phyloP scores from a whole-genome alignment of 345 rosid genomes.

The Lenwebbia sp. region DNA sequence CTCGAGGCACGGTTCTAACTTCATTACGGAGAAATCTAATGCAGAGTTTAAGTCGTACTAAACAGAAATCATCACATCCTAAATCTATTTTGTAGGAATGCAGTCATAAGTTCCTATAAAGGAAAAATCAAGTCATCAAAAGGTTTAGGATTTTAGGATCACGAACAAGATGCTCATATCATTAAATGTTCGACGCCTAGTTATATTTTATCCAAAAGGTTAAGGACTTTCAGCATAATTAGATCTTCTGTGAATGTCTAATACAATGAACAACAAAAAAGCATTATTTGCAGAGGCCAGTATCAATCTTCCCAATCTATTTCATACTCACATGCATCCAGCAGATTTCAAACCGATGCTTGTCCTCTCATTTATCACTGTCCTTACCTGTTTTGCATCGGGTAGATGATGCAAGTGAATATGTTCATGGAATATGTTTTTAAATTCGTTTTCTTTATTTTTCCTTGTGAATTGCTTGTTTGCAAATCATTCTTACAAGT shows the following conservation, averaged over 20 bases:
- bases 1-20: background rate
- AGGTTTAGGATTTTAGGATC: background rate
- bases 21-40: background rate
- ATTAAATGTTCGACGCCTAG: background rate
- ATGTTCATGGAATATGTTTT: background rate
- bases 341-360: background rate
- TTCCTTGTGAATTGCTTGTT: background rate
- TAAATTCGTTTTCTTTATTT: background rate
- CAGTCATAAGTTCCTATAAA: background rate
- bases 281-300: background rate
- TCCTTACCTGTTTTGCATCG: background rate
- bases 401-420: background rate
- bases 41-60: background rate
- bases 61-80: background rate
- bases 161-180: background rate
- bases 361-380: background rate
- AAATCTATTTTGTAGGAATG: background rate
- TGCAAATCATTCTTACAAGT: background rate
- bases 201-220: background rate
- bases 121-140: background rate
- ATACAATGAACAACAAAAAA: background rate
- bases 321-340: background rate
- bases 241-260: background rate
- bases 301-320: background rate
- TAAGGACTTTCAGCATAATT: background rate